Base-by-base conservation (phyloP, 2,329 filamentous ascomycete species). In the Ophiostoma sp. region DNA sequence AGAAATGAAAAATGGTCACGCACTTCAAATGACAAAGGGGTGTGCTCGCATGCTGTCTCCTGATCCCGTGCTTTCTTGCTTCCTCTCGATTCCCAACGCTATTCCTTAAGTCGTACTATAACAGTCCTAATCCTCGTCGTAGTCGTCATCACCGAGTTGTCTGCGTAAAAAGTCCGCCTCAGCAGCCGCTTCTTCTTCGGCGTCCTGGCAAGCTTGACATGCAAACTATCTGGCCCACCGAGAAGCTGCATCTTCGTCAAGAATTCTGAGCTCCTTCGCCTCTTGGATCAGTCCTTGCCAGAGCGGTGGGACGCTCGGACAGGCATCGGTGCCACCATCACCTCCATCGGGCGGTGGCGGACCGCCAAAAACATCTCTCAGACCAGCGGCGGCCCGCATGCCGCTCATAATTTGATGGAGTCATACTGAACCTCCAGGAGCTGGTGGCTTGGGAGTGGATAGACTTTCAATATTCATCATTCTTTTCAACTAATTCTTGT, bases 41-140 rank as follows among this genome's bases (percentile, higher is more conserved):
- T n/a, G n/a, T n/a, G n/a, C n/a, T n/a, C n/a, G n/a, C n/a, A n/a
- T n/a, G n/a, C n/a, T n/a, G n/a, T n/a, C n/a, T n/a, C n/a, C n/a
- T n/a, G n/a, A n/a, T n/a, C n/a, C n/a, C n/a, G n/a, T n/a, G n/a
- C n/a, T n/a, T n/a, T n/a, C n/a, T n/a, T n/a, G n/a, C n/a, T n/a
- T n/a, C n/a, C n/a, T n/a, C n/a, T n/a, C n/a, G n/a, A n/a, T n/a
- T n/a, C n/a, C n/a, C n/a, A n/a, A 92, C 76, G 89, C 88, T 0
- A 88, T 92, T 45, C 39, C 39, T 15, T 45, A 15, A 15, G 11
- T 15, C 8, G 15, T 45, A 11, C 11, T 15, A 45, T 45, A 11
- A 12, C 8, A 7, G 6, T 45, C 9, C 3, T 12, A 3, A 45
- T 12, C 9, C 9, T 9, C 39, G 39, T 45, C 11, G 12, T 45